Conservation (phyloP, 2,329 filamentous ascomycete genomes). For the Cladosporium sphaerospermum region DNA sequence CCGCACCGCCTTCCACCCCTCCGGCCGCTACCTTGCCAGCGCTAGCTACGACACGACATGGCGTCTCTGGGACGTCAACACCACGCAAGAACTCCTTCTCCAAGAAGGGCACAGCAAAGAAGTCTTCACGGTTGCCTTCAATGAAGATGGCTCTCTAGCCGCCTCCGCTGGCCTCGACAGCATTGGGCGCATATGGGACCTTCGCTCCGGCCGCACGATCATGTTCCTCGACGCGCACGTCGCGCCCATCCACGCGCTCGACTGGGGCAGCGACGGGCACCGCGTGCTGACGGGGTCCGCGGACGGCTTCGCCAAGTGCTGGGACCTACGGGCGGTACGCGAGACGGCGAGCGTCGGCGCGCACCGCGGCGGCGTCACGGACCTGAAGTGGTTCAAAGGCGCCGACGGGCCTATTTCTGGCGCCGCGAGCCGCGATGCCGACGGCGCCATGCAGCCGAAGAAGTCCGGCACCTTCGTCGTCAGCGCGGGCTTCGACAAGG, state of each 20-base stretch:
- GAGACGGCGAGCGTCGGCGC: slow-evolving; percentile 80
- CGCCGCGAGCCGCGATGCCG: slow-evolving; percentile 35
- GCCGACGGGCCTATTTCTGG: slow-evolving; percentile 65
- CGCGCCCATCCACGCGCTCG: slow-evolving; percentile 84
- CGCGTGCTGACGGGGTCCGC: slow-evolving; percentile 88
- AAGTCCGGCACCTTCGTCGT: slow-evolving; percentile 90
- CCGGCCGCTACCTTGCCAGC: slow-evolving; percentile 80
- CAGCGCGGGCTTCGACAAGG: slow-evolving; percentile 85
- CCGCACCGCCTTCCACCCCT: slow-evolving; percentile 89
- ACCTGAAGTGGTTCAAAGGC: slow-evolving; percentile 90
- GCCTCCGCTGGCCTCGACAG: slow-evolving; percentile 92
- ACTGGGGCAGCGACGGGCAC: slow-evolving; percentile 88
- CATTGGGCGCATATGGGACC: slow-evolving; percentile 91
- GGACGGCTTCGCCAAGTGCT: slow-evolving; percentile 96
- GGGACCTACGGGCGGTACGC: slow-evolving; percentile 88
- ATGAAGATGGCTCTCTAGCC: slow-evolving; percentile 80
- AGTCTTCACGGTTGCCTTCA: slow-evolving; percentile 86
- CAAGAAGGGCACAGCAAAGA: slow-evolving; percentile 73
- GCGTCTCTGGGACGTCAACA: slow-evolving; percentile 61
- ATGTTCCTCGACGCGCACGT: slow-evolving; percentile 95
- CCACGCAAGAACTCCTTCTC: slow-evolving; percentile 10
- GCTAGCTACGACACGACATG: slow-evolving; percentile 95
- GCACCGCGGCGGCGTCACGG: slow-evolving; percentile 84
- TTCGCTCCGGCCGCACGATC: slow-evolving; percentile 84
- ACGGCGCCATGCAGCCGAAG: slow-evolving; percentile 57